These are phyloP conservation scores for Tylopilus plumbeoviolaceoides DNA, from an alignment of 768 basidiomycete species.

Conservation along the genomic window DNA sequence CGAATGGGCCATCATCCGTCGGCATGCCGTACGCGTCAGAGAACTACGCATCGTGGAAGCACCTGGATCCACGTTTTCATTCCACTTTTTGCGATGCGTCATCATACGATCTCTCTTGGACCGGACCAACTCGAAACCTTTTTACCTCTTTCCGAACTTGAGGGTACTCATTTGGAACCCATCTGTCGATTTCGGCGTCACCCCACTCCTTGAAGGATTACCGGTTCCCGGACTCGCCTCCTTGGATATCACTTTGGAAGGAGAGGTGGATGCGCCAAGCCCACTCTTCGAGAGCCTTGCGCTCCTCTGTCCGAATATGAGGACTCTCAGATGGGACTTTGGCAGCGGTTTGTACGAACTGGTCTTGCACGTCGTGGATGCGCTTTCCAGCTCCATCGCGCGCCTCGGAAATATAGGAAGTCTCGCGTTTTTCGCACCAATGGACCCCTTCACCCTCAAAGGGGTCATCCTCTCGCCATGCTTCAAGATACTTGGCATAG, in stretches of 20 bases:
- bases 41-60: background rate
- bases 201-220: background rate
- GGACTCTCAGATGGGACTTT: background rate
- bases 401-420: background rate
- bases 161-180: background rate
- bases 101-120: too few species aligned
- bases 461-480: background rate
- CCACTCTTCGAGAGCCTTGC: too few species aligned
- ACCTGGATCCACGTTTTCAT: too few species aligned
- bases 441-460: background rate
- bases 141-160: background rate
- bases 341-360: rapidly evolving
- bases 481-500: background rate
- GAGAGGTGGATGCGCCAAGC: background rate
- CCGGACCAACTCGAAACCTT: background rate
- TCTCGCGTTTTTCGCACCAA: background rate
- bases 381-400: background rate
- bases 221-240: background rate
- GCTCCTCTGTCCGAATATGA: background rate
- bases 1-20: background rate
- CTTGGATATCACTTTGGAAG: background rate
- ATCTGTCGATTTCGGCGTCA: background rate
- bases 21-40: background rate
- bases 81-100: too few species aligned
- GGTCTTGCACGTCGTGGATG: background rate